Evolutionary conservation across 2,329 filamentous ascomycete species (phyloP).

Genomic region (Hypomyces perniciosus): DNA sequence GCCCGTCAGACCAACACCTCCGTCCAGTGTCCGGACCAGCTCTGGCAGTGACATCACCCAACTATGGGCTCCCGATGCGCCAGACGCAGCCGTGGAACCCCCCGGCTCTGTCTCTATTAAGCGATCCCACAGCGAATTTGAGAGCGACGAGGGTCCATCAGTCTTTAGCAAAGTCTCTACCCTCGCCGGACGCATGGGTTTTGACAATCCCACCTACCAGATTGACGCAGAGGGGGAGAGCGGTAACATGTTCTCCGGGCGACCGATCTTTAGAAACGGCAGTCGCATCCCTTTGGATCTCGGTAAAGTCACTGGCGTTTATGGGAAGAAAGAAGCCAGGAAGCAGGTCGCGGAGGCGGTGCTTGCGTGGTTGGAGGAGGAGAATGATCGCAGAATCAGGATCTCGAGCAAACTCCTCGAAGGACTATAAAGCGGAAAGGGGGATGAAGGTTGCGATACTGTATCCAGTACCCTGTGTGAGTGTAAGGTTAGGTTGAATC

Average conservation of each 20-base stretch:
- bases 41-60: too few relatives aligned
- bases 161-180: constrained; percentile 23
- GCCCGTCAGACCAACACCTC: neutral
- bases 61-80: neutral
- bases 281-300: constrained; percentile 25
- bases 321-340: constrained; percentile 30
- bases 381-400: constrained; percentile 13
- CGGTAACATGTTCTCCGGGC: constrained; percentile 31
- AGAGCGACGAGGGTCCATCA: constrained; percentile 8
- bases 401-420: too few relatives aligned
- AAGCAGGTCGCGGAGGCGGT: constrained; percentile 35
- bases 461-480: too few relatives aligned
- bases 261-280: constrained; percentile 28
- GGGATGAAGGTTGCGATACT: neutral
- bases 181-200: constrained; percentile 29
- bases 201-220: constrained; percentile 30
- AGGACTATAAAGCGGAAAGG: neutral
- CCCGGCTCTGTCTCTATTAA: neutral
- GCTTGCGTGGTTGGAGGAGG: constrained; percentile 29
- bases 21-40: neutral
- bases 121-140: neutral
- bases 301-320: constrained; percentile 28
- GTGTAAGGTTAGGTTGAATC: neutral
- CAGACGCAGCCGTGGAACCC: neutral
- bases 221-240: constrained; percentile 18